These are phyloP conservation scores for Calonectria naviculata DNA, from an alignment of 2,329 filamentous ascomycete species.

Conservation along the genomic window DNA sequence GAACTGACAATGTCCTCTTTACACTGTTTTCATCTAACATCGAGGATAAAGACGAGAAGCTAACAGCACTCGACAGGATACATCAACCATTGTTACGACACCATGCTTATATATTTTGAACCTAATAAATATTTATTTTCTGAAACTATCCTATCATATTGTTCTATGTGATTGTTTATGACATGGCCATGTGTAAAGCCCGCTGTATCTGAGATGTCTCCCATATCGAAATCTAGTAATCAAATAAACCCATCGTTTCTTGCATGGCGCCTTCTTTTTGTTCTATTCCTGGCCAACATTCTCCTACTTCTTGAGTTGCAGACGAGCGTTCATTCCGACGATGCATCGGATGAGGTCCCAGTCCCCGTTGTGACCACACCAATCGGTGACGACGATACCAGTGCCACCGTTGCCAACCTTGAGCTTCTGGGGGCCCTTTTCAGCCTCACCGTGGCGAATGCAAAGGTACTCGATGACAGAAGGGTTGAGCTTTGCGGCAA, in stretches of 20 bases:
- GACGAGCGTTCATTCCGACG: conserved; percentile 87
- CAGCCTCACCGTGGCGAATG: conserved; percentile 63
- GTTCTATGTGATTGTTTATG: conserved; percentile 1
- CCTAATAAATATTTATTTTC: neutral
- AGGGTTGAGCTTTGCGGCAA: conserved; percentile 89
- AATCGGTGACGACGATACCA: conserved; percentile 92
- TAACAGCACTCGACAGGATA: conserved; percentile 12
- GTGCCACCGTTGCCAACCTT: conserved; percentile 79
- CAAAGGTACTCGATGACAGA: conserved; percentile 74
- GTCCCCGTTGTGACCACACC: conserved; percentile 87
- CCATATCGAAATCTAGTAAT: neutral
- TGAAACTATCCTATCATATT: neutral
- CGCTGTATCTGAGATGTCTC: neutral
- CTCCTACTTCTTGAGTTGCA: conserved; percentile 58
- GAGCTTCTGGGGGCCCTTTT: conserved; percentile 60
- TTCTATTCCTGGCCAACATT: too few relatives aligned
- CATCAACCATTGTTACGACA: too few relatives aligned
- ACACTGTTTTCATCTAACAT: conserved; percentile 6
- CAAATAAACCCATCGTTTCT: neutral
- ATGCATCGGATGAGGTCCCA: conserved; percentile 92
- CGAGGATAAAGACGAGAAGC: neutral
- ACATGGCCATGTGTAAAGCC: neutral
- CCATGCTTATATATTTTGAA: neutral
- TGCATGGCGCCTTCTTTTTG: neutral
- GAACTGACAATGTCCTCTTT: conserved; percentile 60